Percentiles rank a stretch among this genome's conserved stretches.
phyloP scores from a whole-genome alignment of 2,329 filamentous ascomycete genomes.

The Cryphonectria japonica region DNA sequence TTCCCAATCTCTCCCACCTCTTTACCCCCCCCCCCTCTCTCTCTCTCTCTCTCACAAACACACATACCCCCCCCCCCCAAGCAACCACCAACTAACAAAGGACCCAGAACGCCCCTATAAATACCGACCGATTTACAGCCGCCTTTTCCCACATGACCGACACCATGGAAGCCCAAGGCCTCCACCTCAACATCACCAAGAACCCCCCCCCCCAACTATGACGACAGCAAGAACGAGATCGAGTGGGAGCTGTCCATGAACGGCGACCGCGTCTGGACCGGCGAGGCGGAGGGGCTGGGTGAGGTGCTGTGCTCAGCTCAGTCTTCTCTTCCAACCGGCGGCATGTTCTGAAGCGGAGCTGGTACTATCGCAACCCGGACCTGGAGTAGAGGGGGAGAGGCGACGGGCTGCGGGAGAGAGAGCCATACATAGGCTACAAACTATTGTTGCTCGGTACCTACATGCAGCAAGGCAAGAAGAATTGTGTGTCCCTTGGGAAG shows the following conservation, averaged over 20 bases:
- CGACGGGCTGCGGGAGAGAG: too few species aligned
- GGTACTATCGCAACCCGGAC: not conserved
- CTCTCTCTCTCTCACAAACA: not conserved
- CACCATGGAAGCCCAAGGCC: constrained; percentile 5
- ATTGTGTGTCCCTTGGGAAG: too few species aligned
- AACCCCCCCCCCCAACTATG: not conserved
- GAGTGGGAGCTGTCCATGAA: constrained; percentile 15
- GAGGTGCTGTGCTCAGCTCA: not conserved
- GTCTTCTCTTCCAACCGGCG: not conserved
- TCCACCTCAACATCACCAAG: constrained; percentile 4
- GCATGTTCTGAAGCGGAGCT: not conserved
- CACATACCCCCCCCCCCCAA: too few species aligned
- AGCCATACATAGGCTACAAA: too few species aligned
- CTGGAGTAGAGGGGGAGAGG: too few species aligned
- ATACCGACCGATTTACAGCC: not conserved
- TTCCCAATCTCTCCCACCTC: not conserved
- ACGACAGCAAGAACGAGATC: too few species aligned
- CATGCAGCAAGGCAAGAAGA: too few species aligned
- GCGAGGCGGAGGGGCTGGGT: not conserved
- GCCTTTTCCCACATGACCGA: constrained; percentile 5
- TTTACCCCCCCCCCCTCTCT: not conserved
- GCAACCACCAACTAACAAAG: too few species aligned
- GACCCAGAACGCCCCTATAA: not conserved
- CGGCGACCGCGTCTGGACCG: constrained; percentile 1
- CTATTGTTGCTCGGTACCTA: too few species aligned